phyloP scores from a whole-genome alignment of 108 stramenopile genomes.

The Stephanodiscus triporus region DNA sequence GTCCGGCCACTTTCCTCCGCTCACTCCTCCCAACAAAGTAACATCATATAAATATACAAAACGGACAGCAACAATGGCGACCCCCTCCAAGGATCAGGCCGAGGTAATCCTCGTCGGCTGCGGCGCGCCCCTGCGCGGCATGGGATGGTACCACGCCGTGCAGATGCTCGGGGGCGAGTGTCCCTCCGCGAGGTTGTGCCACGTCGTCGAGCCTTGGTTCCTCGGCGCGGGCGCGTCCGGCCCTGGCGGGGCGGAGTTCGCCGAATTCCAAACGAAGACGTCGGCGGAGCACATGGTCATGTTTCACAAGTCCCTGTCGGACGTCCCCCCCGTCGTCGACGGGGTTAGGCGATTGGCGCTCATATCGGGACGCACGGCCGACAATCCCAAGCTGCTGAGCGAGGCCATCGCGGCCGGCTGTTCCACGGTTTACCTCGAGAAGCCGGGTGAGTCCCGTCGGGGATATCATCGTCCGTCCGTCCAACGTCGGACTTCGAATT shows the following conservation, averaged over 20 bases:
- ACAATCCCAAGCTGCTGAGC: slow-evolving; percentile 81
- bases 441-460: slow-evolving; percentile 62
- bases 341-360: slow-evolving; percentile 83
- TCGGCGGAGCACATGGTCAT: slow-evolving; percentile 67
- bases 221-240: slow-evolving; percentile 74
- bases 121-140: slow-evolving; percentile 54
- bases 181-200: slow-evolving; percentile 82
- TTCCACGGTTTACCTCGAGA: slow-evolving; percentile 86
- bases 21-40: neutral
- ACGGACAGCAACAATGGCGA: neutral
- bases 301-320: slow-evolving; percentile 72
- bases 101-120: slow-evolving; percentile 65
- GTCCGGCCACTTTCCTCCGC: neutral
- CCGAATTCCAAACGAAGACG: slow-evolving; percentile 63
- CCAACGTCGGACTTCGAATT: too few species aligned
- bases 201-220: slow-evolving; percentile 93
- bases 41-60: neutral
- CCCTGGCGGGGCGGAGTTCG: slow-evolving; percentile 88
- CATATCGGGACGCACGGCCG: slow-evolving; percentile 88
- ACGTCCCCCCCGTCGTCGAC: slow-evolving; percentile 68
- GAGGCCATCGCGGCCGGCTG: slow-evolving; percentile 76
- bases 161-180: slow-evolving; percentile 84
- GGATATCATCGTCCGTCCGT: neutral
- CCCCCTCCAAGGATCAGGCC: slow-evolving; percentile 32
- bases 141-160: slow-evolving; percentile 92